These are phyloP conservation scores for Phyllostachys edulis DNA, from an alignment of 176 grass and related monocot genomes.

Conservation along the genomic window DNA sequence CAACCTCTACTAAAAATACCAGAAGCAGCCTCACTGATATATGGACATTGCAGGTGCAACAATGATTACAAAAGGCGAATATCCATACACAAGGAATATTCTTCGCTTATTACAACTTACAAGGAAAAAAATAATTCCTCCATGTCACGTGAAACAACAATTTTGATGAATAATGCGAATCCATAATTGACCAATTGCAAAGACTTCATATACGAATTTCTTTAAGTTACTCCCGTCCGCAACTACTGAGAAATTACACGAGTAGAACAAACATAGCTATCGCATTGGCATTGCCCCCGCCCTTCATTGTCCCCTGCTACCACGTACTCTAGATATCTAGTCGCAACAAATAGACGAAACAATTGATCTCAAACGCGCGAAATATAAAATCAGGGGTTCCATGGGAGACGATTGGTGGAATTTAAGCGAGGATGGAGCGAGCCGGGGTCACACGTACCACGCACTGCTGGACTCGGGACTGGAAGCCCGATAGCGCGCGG, in stretches of 20 bases:
- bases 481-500: constrained; percentile 64
- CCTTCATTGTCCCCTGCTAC: not conserved
- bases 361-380: not conserved
- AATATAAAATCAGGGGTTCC: not conserved
- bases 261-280: not conserved
- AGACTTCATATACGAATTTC: not conserved
- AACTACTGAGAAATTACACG: not conserved
- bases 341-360: not conserved
- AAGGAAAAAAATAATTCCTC: not conserved
- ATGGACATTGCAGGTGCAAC: not conserved
- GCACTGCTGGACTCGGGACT: constrained; percentile 82
- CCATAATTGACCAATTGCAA: not conserved
- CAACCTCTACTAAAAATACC: not conserved
- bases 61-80: not conserved
- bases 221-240: no score
- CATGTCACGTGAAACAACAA: not conserved
- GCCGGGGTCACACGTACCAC: constrained; percentile 42
- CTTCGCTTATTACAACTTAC: not conserved
- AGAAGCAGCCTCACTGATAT: not conserved
- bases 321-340: not conserved
- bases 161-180: not conserved
- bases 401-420: not conserved
- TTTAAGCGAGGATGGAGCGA: not conserved
- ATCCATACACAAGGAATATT: not conserved
- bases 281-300: not conserved